Evolutionary conservation across 2,329 filamentous ascomycete genomes (phyloP), one percentile per base, ranked within the genome.

Genomic region (Talaromyces islandicus): DNA sequence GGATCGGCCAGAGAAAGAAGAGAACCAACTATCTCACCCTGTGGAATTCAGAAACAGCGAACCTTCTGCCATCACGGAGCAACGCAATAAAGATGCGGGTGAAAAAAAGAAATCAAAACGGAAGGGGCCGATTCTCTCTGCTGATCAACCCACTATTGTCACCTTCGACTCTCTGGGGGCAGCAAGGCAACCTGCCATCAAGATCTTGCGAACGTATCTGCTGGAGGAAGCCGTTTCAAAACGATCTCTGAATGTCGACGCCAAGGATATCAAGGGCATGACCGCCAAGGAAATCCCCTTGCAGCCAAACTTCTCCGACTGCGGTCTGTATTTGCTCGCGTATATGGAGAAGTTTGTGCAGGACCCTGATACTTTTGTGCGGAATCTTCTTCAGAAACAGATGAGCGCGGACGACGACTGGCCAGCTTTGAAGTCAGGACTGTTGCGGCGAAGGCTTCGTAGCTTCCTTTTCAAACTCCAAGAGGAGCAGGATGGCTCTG

Each of bases 261-360:
- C 73, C n/a, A 73, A 71, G 5, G 67, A 75, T 11, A 74, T 85
- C 58, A 78, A 79, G 63, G 85, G 84, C 4, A 86, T 90, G 79
- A 91, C 86, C 43, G 90, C 90, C 4, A 88, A 84, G 62, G 80
- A 83, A 7, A 88, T 97, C 14, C 93, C 94, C 0, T 77, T 83
- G 62, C 94, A 99, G 72, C 77, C 85, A 54, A 97, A 99, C 69
- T 89, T 83, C 66, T 92, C 85, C 63, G 94, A 99, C 71, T 99
- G 94, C 68, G 94, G 94, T 9, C 78, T 97, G 0, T 99, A 89
- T 67, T 78, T 97, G 3, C 78, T 97, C 4, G 89, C 88, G 2
- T 99, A 97, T 68, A 81, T 96, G 57, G 84, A 91, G 64, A 86
- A 89, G 64, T 96, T 99, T 64, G 81, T 95, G 17, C 81, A 85